Percentiles rank a stretch among this genome's conserved stretches.
phyloP scores from a whole-genome alignment of 306 rosid species.

The Medicago ruthenica region DNA sequence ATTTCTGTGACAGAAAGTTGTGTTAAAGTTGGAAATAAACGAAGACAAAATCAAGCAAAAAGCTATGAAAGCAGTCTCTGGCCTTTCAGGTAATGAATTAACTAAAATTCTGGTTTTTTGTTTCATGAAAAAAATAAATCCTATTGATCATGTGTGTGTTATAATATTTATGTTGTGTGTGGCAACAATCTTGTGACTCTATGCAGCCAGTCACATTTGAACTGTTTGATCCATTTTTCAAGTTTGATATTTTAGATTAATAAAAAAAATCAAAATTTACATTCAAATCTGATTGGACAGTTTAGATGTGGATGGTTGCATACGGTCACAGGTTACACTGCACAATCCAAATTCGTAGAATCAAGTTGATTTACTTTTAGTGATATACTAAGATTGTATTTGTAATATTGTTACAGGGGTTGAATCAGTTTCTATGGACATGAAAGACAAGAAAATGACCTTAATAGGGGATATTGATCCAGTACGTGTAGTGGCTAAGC shows the following conservation, averaged over 20 bases:
- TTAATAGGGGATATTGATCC: constrained; percentile 67
- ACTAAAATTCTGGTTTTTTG: background rate
- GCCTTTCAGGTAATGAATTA: constrained; percentile 55
- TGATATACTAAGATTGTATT: background rate
- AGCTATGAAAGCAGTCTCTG: constrained; percentile 67
- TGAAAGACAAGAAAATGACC: constrained; percentile 67
- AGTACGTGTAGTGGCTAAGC: constrained; percentile 50
- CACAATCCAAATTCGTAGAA: background rate
- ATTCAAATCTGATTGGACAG: background rate
- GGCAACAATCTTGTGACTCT: too few species aligned
- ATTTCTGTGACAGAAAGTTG: constrained; percentile 56
- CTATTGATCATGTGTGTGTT: background rate
- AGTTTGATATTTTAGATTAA: too few species aligned
- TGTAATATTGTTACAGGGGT: constrained; percentile 47
- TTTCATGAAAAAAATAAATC: background rate
- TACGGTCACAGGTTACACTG: background rate
- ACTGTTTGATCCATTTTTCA: too few species aligned
- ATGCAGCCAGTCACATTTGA: too few species aligned
- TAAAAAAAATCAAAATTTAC: too few species aligned
- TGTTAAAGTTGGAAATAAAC: constrained; percentile 53
- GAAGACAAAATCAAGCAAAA: constrained; percentile 59
- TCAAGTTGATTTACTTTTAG: background rate
- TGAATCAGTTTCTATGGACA: constrained; percentile 64
- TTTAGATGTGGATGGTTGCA: background rate
- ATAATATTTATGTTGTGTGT: too few species aligned